phyloP scores from a whole-genome alignment of 164 flowering plant species.

The Sedum album region DNA sequence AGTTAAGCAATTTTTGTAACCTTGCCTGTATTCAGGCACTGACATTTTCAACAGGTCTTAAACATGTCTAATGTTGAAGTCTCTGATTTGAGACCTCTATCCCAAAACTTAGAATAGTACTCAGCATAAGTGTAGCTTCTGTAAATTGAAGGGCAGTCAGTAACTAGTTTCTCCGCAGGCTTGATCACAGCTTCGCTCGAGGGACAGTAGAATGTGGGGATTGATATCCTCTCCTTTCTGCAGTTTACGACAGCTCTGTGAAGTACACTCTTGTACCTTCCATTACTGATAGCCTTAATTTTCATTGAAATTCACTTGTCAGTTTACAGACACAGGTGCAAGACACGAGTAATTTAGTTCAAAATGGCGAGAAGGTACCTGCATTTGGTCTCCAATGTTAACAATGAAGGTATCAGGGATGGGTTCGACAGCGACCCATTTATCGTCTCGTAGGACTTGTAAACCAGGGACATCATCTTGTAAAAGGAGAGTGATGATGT shows the following conservation, averaged over 20 bases:
- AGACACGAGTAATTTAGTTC: no score
- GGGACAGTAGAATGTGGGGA: constrained; percentile 56
- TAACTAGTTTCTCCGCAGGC: constrained; percentile 27
- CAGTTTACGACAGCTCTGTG: constrained; percentile 58
- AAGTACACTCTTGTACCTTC: constrained; percentile 48
- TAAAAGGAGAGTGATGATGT: constrained; percentile 47
- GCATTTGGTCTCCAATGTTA: constrained; percentile 75
- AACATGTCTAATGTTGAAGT: constrained; percentile 32
- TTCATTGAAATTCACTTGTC: background rate
- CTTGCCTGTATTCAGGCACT: no score
- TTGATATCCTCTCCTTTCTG: constrained; percentile 39
- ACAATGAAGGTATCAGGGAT: constrained; percentile 48
- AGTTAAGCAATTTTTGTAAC: no score
- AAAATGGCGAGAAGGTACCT: no score
- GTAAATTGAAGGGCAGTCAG: constrained; percentile 27
- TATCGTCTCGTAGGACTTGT: constrained; percentile 39
- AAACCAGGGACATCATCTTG: constrained; percentile 59
- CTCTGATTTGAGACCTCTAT: constrained; percentile 25
- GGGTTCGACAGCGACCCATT: constrained; percentile 59
- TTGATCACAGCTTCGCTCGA: constrained; percentile 38
- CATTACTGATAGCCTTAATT: constrained; percentile 57
- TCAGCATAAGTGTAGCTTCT: constrained; percentile 28
- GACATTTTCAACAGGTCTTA: constrained; percentile 9
- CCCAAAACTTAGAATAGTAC: constrained; percentile 42
- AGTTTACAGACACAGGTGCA: no score